Evolutionary conservation across 1,284 basidiomycete species (phyloP).

Genomic region (Cryptococcus amylolentus): DNA sequence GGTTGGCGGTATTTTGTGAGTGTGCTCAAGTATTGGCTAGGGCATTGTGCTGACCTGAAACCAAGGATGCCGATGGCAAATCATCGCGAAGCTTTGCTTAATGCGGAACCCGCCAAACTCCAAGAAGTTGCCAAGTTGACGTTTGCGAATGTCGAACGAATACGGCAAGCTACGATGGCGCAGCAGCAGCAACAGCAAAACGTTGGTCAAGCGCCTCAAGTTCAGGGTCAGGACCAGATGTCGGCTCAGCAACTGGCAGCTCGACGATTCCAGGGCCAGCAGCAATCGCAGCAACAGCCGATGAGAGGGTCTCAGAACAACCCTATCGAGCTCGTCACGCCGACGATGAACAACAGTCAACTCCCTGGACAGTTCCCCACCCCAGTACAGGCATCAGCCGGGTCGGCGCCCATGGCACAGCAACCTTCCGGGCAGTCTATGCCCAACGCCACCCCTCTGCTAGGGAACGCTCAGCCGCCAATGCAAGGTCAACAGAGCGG

Average conservation of each 20-base stretch:
- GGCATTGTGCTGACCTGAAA: no score
- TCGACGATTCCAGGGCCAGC: neutral
- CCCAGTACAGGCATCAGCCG: slow-evolving; percentile 4
- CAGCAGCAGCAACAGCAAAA: slow-evolving; percentile 5
- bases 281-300: slow-evolving; percentile 2
- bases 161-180: neutral
- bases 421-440: neutral
- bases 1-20: slow-evolving; percentile 13
- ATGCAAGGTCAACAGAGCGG: slow-evolving; percentile 6
- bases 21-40: neutral
- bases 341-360: slow-evolving; percentile 10
- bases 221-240: neutral
- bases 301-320: slow-evolving; percentile 14
- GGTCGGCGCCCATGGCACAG: slow-evolving; percentile 3
- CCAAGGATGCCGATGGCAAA: slow-evolving; percentile 9
- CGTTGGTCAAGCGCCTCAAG: slow-evolving; percentile 2
- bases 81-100: slow-evolving; percentile 3
- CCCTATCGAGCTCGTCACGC: slow-evolving; percentile 17
- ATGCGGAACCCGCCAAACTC: slow-evolving; percentile 9
- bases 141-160: neutral
- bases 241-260: neutral
- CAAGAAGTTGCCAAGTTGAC: slow-evolving; percentile 8
- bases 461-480: no score
- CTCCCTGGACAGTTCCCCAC: slow-evolving; percentile 10
- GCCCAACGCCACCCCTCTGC: neutral